phyloP scores from a whole-genome alignment of 2,329 filamentous ascomycete species.

The Acarospora socialis region DNA sequence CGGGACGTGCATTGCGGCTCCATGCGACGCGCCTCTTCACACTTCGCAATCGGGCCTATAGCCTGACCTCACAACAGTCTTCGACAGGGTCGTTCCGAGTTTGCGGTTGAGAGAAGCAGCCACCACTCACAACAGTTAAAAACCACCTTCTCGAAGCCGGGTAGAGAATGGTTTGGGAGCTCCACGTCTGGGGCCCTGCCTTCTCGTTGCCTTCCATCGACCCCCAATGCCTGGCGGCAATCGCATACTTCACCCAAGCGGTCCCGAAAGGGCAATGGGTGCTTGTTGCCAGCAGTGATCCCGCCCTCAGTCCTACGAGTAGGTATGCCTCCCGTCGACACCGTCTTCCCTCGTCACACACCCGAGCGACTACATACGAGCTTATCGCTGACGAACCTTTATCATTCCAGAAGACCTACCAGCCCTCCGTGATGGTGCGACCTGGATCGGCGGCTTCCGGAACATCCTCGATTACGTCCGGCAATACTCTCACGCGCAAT shows the following conservation, averaged over 20 bases:
- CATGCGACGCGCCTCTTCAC: too few species aligned
- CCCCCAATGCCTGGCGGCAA: constrained; percentile 71
- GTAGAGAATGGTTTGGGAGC: constrained; percentile 53
- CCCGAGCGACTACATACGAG: not conserved
- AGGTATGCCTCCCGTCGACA: constrained; percentile 23
- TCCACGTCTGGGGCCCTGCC: constrained; percentile 83
- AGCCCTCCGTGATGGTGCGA: constrained; percentile 39
- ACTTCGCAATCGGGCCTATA: too few species aligned
- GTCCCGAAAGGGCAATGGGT: constrained; percentile 49
- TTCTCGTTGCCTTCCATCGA: constrained; percentile 85
- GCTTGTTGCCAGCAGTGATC: constrained; percentile 59
- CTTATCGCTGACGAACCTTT: constrained; percentile 8
- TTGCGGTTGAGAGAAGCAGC: too few species aligned
- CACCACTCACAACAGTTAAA: too few species aligned
- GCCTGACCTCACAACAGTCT: too few species aligned
- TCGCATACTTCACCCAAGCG: constrained; percentile 58
- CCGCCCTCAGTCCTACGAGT: constrained; percentile 57
- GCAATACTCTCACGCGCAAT: constrained; percentile 32
- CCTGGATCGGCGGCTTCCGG: constrained; percentile 38
- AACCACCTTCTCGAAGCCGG: too few species aligned
- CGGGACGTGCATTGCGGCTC: too few species aligned
- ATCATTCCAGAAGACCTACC: constrained; percentile 38
- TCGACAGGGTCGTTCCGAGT: too few species aligned
- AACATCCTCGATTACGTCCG: constrained; percentile 40
- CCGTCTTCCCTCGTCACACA: not conserved